Conservation (phyloP, 352 stramenopile genomes). For the Phytophthora vignae region DNA sequence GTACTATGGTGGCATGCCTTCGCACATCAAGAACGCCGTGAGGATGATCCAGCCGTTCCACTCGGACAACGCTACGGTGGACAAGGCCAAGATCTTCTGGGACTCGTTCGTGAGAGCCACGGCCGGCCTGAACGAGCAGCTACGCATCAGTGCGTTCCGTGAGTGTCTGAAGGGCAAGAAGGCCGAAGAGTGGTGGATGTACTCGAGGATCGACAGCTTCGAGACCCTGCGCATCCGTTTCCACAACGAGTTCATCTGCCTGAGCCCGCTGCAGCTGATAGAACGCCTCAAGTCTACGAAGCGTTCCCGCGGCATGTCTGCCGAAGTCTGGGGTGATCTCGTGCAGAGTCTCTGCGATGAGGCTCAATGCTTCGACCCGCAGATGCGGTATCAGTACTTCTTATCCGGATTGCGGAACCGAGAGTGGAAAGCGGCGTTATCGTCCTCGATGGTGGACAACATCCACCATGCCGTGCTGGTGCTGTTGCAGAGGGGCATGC, state of each 20-base stretch:
- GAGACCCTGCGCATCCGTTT: neutral
- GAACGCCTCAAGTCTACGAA: neutral
- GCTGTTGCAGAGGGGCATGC: neutral
- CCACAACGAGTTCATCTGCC: neutral
- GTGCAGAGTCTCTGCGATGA: too few species aligned
- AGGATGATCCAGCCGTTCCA: neutral
- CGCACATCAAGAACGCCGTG: neutral
- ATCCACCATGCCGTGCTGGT: neutral
- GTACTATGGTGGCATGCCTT: neutral
- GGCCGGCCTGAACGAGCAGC: neutral
- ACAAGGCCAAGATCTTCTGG: neutral
- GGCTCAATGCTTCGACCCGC: too few species aligned
- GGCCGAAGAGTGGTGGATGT: neutral
- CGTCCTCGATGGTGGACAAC: too few species aligned
- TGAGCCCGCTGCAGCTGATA: neutral
- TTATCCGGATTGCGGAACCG: too few species aligned
- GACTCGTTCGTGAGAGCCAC: neutral
- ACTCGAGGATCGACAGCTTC: neutral
- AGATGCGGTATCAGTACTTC: too few species aligned
- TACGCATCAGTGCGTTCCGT: neutral
- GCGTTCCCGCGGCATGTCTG: neutral
- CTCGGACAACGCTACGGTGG: neutral
- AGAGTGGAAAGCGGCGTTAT: too few species aligned
- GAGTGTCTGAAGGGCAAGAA: neutral
- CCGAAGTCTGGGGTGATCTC: too few species aligned